phyloP scores from a whole-genome alignment of 768 basidiomycete genomes.

The Sistotremastrum niveocremeum region DNA sequence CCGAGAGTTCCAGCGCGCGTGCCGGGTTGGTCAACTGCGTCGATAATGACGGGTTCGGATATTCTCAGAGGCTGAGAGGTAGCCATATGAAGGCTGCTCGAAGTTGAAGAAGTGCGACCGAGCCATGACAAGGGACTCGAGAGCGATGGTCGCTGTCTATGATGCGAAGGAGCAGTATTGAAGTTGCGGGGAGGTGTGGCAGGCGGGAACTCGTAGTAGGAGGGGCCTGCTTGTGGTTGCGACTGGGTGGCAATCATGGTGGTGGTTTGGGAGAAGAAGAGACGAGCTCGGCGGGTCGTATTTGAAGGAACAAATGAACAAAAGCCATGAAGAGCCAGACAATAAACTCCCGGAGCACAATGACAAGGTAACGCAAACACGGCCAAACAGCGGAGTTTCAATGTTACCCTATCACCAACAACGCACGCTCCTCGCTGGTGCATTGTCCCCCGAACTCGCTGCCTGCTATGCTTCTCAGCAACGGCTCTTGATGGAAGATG shows the following conservation, averaged over 20 bases:
- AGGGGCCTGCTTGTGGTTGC: not conserved
- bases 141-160: slow-evolving; percentile 22
- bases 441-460: too few species aligned
- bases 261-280: not conserved
- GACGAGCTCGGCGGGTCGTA: slow-evolving; percentile 6
- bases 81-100: too few species aligned
- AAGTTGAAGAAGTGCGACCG: slow-evolving; percentile 19
- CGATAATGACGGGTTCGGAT: slow-evolving; percentile 28
- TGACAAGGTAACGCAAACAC: not conserved
- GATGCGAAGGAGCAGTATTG: slow-evolving; percentile 11
- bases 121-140: slow-evolving; percentile 32
- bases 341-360: not conserved
- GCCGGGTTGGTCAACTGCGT: slow-evolving; percentile 17
- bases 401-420: not conserved
- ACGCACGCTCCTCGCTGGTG: too few species aligned
- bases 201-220: slow-evolving; percentile 5
- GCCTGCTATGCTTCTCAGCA: too few species aligned
- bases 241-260: not conserved
- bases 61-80: slow-evolving; percentile 27
- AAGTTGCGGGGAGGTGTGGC: slow-evolving; percentile 6
- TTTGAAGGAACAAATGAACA: not conserved
- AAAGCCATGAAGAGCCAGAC: not conserved
- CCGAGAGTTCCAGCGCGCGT: slow-evolving; percentile 41
- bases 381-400: not conserved
- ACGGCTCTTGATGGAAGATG: too few species aligned